A percentile compares a stretch with the other conserved stretches of the same genome.
phyloP scores from a whole-genome alignment of 2,329 filamentous ascomycete genomes.

The Fusarium sp. region DNA sequence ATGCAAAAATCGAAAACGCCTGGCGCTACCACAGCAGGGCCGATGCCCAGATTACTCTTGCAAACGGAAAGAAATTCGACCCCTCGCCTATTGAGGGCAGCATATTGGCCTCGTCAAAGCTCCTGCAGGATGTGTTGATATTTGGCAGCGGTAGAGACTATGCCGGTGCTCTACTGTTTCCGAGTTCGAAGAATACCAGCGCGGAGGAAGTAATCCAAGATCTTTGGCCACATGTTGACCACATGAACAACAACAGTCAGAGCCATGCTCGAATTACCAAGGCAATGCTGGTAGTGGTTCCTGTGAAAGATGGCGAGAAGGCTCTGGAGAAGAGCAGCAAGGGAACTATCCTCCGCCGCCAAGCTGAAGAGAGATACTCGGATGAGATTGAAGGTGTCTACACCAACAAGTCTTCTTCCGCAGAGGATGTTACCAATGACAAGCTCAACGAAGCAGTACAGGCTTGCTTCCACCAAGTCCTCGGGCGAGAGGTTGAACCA shows the following conservation, averaged over 20 bases:
- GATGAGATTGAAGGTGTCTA: slow-evolving; percentile 63
- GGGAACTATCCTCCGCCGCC: slow-evolving; percentile 67
- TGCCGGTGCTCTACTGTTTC: slow-evolving; percentile 69
- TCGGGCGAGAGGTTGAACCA: slow-evolving; percentile 49
- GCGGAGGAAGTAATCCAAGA: slow-evolving; percentile 56
- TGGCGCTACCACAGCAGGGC: slow-evolving; percentile 74
- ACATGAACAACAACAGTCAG: slow-evolving; percentile 63
- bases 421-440: slow-evolving; percentile 47
- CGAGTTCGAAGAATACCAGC: slow-evolving; percentile 46
- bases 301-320: slow-evolving; percentile 27
- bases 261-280: slow-evolving; percentile 64
- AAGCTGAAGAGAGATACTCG: slow-evolving; percentile 64
- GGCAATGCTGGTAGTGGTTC: slow-evolving; percentile 64
- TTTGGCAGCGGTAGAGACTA: slow-evolving; percentile 71
- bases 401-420: slow-evolving; percentile 10
- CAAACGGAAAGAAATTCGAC: slow-evolving; percentile 78
- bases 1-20: slow-evolving; percentile 63
- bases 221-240: slow-evolving; percentile 60
- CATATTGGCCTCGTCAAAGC: slow-evolving; percentile 58
- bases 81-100: slow-evolving; percentile 71
- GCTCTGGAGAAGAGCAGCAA: slow-evolving; percentile 72
- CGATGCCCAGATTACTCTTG: slow-evolving; percentile 72
- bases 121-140: slow-evolving; percentile 68
- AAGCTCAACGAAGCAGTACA: slow-evolving; percentile 54
- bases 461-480: slow-evolving; percentile 50